These are phyloP conservation scores for Naganishia antarctica DNA, from an alignment of 768 basidiomycete genomes.

Conservation along the genomic window DNA sequence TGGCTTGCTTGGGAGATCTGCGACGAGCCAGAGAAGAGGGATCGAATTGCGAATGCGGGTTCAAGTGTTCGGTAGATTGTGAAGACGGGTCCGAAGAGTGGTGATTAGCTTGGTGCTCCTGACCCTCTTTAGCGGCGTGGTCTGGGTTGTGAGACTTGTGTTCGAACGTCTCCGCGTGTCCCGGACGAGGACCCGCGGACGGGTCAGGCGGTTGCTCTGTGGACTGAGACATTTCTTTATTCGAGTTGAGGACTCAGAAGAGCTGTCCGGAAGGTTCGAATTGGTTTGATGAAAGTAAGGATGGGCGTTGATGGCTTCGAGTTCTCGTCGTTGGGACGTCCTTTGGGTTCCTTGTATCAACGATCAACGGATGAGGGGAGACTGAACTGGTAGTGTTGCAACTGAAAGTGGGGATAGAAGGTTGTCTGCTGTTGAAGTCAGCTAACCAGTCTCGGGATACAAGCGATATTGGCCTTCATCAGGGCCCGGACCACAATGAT, in stretches of 20 bases:
- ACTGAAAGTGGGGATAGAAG: no score
- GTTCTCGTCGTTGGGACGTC: no score
- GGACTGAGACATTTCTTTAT: conserved; percentile 7
- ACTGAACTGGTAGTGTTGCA: no score
- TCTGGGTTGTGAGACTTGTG: conserved; percentile 4
- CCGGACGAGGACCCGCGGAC: conserved; percentile 1
- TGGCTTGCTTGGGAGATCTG: conserved; percentile 15
- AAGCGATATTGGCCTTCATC: no score
- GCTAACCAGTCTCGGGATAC: no score
- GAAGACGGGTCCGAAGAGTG: conserved; percentile 2
- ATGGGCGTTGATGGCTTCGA: not conserved
- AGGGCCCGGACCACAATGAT: no score
- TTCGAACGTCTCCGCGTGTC: not conserved
- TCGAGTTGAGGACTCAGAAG: no score
- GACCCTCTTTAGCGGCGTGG: not conserved
- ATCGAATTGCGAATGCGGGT: conserved; percentile 13
- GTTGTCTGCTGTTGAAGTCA: no score
- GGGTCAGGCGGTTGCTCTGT: conserved; percentile 2
- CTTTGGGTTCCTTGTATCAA: no score
- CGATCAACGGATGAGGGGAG: no score
- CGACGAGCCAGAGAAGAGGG: conserved; percentile 13
- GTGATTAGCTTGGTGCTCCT: not conserved
- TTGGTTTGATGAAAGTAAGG: no score
- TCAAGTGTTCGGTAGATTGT: conserved; percentile 2
- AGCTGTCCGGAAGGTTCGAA: no score